phyloP scores from a whole-genome alignment of 2,329 filamentous ascomycete genomes.

The Arthrobotrys iridis region DNA sequence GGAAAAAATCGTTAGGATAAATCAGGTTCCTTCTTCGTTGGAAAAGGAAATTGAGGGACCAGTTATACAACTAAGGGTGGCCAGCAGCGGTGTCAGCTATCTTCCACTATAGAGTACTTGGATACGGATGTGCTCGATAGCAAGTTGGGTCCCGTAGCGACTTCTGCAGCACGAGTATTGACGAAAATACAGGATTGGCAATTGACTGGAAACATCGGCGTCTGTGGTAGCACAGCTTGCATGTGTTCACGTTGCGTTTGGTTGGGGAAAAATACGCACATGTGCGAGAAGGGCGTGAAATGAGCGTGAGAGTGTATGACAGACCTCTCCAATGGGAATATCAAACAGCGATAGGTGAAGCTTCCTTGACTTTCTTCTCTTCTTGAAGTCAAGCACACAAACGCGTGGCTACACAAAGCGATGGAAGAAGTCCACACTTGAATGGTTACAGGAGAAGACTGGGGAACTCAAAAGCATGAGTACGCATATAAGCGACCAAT shows the following conservation, averaged over 20 bases:
- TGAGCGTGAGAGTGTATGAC: constrained; percentile 52
- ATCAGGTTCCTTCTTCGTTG: constrained; percentile 46
- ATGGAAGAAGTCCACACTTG: constrained; percentile 25
- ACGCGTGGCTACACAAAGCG: constrained; percentile 53
- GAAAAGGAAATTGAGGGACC: constrained; percentile 50
- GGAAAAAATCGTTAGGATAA: constrained; percentile 30
- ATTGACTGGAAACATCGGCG: constrained; percentile 51
- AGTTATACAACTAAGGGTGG: constrained; percentile 51
- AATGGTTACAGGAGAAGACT: constrained; percentile 8
- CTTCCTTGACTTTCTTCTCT: constrained; percentile 10
- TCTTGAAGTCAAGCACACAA: constrained; percentile 43
- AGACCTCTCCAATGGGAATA: constrained; percentile 52
- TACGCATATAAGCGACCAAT: constrained; percentile 46
- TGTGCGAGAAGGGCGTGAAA: constrained; percentile 40
- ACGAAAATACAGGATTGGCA: constrained; percentile 52
- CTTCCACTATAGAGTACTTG: constrained; percentile 53
- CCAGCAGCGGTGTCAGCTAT: constrained; percentile 48
- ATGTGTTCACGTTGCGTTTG: constrained; percentile 51
- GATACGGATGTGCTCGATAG: constrained; percentile 19
- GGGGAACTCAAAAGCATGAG: constrained; percentile 32
- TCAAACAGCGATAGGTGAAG: constrained; percentile 29
- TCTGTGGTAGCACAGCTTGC: constrained; percentile 52
- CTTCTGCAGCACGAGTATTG: constrained; percentile 38
- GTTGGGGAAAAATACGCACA: constrained; percentile 49
- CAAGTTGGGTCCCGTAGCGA: constrained; percentile 33